Evolutionary conservation across 2,329 filamentous ascomycete genomes (phyloP), one percentile per base, ranked within the genome.

Genomic region (Beauveria sp.): DNA sequence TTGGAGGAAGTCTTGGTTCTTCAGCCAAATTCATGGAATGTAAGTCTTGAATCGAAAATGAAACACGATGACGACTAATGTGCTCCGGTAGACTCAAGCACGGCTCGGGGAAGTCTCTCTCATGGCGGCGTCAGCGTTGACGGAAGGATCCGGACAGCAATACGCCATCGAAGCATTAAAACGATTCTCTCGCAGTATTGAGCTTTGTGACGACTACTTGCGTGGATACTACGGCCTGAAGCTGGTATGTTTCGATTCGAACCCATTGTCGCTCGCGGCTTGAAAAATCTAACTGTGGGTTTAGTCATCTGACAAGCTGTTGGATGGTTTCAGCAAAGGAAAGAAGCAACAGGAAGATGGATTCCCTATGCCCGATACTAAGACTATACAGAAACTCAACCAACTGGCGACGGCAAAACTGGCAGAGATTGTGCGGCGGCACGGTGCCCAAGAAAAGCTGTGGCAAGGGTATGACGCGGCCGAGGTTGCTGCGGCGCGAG

Each of bases 21-120:
- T 62, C 84, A 86, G 59, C 93, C 95, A 4, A 96, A 96, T 77
- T 91, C 93, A 22, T 99, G 95, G 93, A 98, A 96, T 79, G 90
- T 95, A 74, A 73, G 89, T 73, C 63, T 42, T n/a, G 10, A 14
- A 20, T 28, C 40, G n/a, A 31, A n/a, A 8, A 3, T 9, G 40
- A 60, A 26, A n/a, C n/a, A 14, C 24, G 56, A 7, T 24, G 43
- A 28, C 10, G 14, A 31, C 46, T 49, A 50, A 20, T 12, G 63
- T 7, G 20, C 9, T 38, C 59, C 60, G 64, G n/a, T 69, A 95
- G 89, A 85, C 96, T 66, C 92, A 97, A 73, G 93, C 93, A 55
- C 86, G 89, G 54, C 76, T 97, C 28, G 95, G 92, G 18, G 95
- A 98, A 74, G 76, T 96, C 38, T 79, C 89, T 46, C 91, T 91